Evolutionary conservation across 2,329 filamentous ascomycete species (phyloP).

Genomic region (Pseudocercospora fuligena): DNA sequence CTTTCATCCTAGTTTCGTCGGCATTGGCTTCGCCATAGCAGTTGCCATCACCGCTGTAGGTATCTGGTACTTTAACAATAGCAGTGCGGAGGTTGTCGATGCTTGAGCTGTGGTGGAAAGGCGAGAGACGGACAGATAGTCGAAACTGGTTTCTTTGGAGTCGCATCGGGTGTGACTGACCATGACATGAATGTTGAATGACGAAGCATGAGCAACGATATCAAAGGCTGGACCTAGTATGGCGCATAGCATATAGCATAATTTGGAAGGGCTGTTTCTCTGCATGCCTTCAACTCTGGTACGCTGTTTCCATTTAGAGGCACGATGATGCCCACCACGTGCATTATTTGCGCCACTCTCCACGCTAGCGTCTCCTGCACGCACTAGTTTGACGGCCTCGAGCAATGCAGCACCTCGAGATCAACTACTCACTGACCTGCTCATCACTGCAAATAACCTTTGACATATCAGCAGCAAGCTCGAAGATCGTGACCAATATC

Average conservation of each 20-base stretch:
- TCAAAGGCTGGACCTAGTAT: slow-evolving; percentile 17
- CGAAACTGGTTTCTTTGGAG: background rate
- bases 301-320: background rate
- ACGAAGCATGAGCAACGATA: slow-evolving; percentile 12
- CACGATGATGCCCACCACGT: background rate
- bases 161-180: background rate
- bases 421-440: background rate
- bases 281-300: background rate
- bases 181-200: background rate
- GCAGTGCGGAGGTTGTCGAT: slow-evolving; percentile 17
- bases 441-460: background rate
- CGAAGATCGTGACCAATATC: slow-evolving; percentile 9
- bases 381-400: background rate
- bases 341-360: background rate
- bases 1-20: slow-evolving; percentile 11
- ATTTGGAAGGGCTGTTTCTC: background rate
- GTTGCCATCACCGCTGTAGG: slow-evolving; percentile 21
- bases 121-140: slow-evolving; percentile 1
- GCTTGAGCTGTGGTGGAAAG: slow-evolving; percentile 6
- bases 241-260: slow-evolving; percentile 2
- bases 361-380: background rate
- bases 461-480: background rate
- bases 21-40: slow-evolving; percentile 22
- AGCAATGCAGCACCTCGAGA: no score
- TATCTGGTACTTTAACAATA: slow-evolving; percentile 21